A percentile compares a stretch with the other conserved stretches of the same genome.
Evolutionary conservation across 2,329 filamentous ascomycete genomes (phyloP).

Genomic region (Epichloe gansuensis): DNA sequence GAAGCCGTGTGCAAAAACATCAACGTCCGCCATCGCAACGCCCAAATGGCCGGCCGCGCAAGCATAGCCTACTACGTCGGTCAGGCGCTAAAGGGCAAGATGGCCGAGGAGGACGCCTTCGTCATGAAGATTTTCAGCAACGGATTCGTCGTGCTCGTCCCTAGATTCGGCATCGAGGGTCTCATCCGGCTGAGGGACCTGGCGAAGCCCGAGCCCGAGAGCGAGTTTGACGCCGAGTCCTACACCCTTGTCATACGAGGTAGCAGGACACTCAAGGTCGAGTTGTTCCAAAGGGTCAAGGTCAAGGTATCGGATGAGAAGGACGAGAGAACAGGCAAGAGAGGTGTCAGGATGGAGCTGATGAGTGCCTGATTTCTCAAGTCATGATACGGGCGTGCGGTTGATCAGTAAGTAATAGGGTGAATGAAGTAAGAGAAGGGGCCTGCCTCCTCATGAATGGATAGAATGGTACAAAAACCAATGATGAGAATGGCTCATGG

Average conservation of each 20-base stretch:
- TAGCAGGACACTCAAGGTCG: conserved; percentile 46
- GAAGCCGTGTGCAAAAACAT: conserved; percentile 97
- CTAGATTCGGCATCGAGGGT: conserved; percentile 88
- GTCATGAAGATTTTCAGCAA: conserved; percentile 97
- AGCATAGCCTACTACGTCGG: conserved; percentile 97
- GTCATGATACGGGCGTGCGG: too few species aligned
- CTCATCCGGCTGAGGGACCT: conserved; percentile 79
- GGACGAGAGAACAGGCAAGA: conserved; percentile 92
- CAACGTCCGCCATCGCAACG: conserved; percentile 93
- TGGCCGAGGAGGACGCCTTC: conserved; percentile 78
- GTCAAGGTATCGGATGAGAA: conserved; percentile 86
- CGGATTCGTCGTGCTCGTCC: conserved; percentile 92
- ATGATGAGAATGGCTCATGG: too few species aligned
- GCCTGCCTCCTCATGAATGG: too few species aligned
- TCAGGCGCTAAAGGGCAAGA: conserved; percentile 72
- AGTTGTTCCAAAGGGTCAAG: conserved; percentile 83
- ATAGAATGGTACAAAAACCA: too few species aligned
- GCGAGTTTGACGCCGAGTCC: conserved; percentile 72
- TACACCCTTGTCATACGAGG: conserved; percentile 58
- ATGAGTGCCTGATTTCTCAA: conserved; percentile 8
- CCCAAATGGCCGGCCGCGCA: conserved; percentile 85
- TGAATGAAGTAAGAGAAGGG: too few species aligned
- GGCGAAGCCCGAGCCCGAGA: conserved; percentile 62
- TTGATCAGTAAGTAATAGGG: too few species aligned
- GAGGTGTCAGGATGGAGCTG: conserved; percentile 69